Evolutionary conservation across 495 filamentous ascomycete species (phyloP).

Genomic region (Talaromyces wortmannii): DNA sequence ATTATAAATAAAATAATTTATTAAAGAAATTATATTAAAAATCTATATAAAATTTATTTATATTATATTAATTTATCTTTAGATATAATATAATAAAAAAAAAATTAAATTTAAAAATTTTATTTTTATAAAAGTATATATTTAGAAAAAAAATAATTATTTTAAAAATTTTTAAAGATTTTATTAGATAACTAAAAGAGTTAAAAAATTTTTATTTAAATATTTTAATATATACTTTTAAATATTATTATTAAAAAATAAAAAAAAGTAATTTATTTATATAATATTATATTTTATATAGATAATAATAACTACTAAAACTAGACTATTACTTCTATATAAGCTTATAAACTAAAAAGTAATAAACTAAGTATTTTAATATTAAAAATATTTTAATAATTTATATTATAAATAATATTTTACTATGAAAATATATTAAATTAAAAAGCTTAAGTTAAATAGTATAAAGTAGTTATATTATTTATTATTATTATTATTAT

Average conservation of each 20-base stretch:
- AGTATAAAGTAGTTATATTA: neutral
- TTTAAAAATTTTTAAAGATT: constrained; percentile 1
- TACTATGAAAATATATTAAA: neutral
- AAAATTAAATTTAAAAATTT: constrained; percentile 1
- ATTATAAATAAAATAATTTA: constrained; percentile 4
- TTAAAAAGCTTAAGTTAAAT: neutral
- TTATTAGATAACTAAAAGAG: constrained; percentile 8
- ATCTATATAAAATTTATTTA: constrained; percentile 1
- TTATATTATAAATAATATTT: neutral
- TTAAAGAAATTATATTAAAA: constrained; percentile 6
- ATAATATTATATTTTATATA: constrained; percentile 6
- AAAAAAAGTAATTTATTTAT: constrained; percentile 1
- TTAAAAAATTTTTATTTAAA: constrained; percentile 7
- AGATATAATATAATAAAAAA: neutral
- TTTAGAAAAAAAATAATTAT: constrained; percentile 7
- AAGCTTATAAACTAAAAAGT: neutral
- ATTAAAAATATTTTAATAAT: neutral
- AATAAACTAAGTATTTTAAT: neutral
- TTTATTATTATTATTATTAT: no score
- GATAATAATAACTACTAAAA: constrained; percentile 8
- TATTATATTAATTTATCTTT: neutral
- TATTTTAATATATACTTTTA: constrained; percentile 8
- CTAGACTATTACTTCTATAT: neutral
- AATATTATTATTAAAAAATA: constrained; percentile 6
- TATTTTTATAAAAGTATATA: no score